Conservation (phyloP, 1,284 basidiomycete genomes). For the Phellopilus nigrolimitatus region DNA sequence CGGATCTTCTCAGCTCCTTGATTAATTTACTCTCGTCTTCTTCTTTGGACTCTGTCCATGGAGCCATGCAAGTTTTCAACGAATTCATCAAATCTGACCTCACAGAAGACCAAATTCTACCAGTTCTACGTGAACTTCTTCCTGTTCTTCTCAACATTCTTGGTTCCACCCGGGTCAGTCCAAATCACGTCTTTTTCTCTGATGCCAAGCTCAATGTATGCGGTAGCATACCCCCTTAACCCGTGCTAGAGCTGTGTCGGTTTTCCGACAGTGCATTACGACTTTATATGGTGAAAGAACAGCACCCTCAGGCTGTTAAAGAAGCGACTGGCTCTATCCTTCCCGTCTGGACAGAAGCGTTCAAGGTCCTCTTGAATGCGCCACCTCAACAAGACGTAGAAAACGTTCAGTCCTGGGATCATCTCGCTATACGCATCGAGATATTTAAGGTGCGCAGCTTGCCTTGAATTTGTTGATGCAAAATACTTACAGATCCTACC, state of each 20-base stretch:
- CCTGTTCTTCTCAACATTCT: constrained; percentile 84
- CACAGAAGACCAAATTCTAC: constrained; percentile 88
- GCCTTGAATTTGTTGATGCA: constrained; percentile 3
- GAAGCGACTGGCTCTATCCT: constrained; percentile 78
- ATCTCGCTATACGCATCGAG: constrained; percentile 69
- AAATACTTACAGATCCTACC: constrained; percentile 14
- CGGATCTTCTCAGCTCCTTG: constrained; percentile 69
- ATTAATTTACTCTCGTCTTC: constrained; percentile 71
- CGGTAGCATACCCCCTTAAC: constrained; percentile 74
- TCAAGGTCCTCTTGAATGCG: constrained; percentile 69
- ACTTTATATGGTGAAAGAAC: constrained; percentile 93
- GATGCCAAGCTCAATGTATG: constrained; percentile 17
- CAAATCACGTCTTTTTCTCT: not conserved
- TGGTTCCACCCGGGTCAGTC: constrained; percentile 62
- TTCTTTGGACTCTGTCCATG: constrained; percentile 75
- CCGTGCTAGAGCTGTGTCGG: constrained; percentile 78
- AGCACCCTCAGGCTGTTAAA: constrained; percentile 82
- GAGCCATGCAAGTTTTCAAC: constrained; percentile 90
- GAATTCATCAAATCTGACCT: constrained; percentile 91
- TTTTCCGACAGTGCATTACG: constrained; percentile 88
- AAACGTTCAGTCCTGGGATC: constrained; percentile 66
- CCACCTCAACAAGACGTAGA: constrained; percentile 60
- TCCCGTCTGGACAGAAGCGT: constrained; percentile 85
- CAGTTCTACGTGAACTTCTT: constrained; percentile 78
- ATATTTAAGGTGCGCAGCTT: constrained; percentile 62